Evolutionary conservation across 306 rosid species (phyloP).

Genomic region (Cercis canadensis): DNA sequence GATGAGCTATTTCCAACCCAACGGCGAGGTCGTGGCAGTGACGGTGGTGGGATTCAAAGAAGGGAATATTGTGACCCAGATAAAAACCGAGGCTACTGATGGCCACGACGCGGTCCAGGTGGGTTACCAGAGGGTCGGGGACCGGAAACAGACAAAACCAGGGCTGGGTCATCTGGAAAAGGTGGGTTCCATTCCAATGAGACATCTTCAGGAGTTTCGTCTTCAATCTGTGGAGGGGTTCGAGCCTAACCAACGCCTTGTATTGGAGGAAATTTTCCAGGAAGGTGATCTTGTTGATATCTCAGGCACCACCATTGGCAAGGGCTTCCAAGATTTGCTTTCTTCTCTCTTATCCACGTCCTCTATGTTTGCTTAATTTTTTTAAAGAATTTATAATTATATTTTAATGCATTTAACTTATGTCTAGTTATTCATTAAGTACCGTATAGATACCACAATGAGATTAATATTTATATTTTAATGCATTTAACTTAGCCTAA

Average conservation of each 20-base stretch:
- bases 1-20: slow-evolving; percentile 81
- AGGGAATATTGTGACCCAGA: slow-evolving; percentile 89
- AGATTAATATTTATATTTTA: too few species aligned
- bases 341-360: slow-evolving; percentile 6
- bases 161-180: slow-evolving; percentile 87
- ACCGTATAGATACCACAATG: too few species aligned
- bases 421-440: too few species aligned
- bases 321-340: slow-evolving; percentile 81
- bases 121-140: slow-evolving; percentile 83
- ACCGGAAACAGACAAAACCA: slow-evolving; percentile 81
- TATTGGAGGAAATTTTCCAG: slow-evolving; percentile 66
- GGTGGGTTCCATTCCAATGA: slow-evolving; percentile 80
- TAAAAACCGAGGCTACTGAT: slow-evolving; percentile 81
- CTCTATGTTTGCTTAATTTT: not conserved
- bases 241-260: slow-evolving; percentile 68
- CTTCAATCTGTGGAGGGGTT: slow-evolving; percentile 63
- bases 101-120: slow-evolving; percentile 85
- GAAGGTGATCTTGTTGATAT: slow-evolving; percentile 97
- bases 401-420: not conserved
- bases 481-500: too few species aligned
- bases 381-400: too few species aligned
- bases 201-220: slow-evolving; percentile 96
- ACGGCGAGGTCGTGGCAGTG: slow-evolving; percentile 83
- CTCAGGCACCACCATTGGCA: slow-evolving; percentile 91
- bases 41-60: slow-evolving; percentile 94